These are phyloP conservation scores for Punctularia strigosozonata DNA, from an alignment of 768 basidiomycete genomes.

Conservation along the genomic window DNA sequence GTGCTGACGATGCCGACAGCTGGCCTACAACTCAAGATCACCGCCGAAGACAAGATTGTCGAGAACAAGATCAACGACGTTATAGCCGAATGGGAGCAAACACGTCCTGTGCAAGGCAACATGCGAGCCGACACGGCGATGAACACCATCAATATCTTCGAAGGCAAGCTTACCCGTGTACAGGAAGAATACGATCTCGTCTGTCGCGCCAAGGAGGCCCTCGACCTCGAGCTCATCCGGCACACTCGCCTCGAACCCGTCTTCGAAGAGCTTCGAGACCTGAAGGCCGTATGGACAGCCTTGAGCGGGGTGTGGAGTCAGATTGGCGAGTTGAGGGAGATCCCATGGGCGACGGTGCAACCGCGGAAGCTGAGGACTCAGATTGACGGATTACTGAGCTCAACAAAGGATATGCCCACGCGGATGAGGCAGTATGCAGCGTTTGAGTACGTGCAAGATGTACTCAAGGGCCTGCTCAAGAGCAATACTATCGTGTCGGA, in stretches of 20 bases:
- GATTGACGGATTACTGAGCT: constrained; percentile 78
- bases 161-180: constrained; percentile 78
- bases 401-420: constrained; percentile 99
- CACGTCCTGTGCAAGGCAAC: constrained; percentile 92
- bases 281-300: constrained; percentile 98
- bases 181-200: constrained; percentile 94
- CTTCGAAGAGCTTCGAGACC: constrained; percentile 88
- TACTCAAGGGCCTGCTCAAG: constrained; percentile 76
- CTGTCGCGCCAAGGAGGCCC: constrained; percentile 91
- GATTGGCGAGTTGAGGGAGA: constrained; percentile 78
- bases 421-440: constrained; percentile 98
- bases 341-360: constrained; percentile 85
- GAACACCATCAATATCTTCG: constrained; percentile 92
- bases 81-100: constrained; percentile 88
- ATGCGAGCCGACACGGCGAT: constrained; percentile 94
- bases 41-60: constrained; percentile 97
- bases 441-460: constrained; percentile 95
- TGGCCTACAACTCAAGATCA: constrained; percentile 96
- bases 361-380: constrained; percentile 91
- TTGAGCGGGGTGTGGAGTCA: constrained; percentile 96
- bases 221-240: constrained; percentile 83
- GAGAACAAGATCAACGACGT: constrained; percentile 92
- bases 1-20: constrained; percentile 34
- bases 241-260: constrained; percentile 90
- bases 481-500: constrained; percentile 85